These are phyloP conservation scores for Petasospora fabianii DNA, from an alignment of 1,139 yeast genomes.

Conservation along the genomic window DNA sequence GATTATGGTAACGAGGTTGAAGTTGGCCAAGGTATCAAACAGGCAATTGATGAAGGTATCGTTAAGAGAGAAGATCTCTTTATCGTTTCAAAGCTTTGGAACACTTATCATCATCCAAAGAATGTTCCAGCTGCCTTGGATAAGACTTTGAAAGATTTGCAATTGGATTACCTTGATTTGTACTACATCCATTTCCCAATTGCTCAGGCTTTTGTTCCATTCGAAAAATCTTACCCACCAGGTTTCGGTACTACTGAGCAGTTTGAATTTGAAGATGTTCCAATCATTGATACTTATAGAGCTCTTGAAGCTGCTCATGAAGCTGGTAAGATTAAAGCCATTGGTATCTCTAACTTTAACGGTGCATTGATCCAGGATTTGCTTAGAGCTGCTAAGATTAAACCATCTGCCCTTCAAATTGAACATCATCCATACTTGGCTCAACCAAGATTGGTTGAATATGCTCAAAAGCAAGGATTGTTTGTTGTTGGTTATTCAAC, in stretches of 20 bases:
- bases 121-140: conserved; percentile 54
- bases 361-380: conserved; percentile 75
- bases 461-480: conserved; percentile 49
- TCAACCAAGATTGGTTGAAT: conserved; percentile 65
- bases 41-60: conserved; percentile 63
- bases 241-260: conserved; percentile 59
- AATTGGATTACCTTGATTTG: conserved; percentile 66
- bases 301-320: conserved; percentile 66
- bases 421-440: conserved; percentile 77
- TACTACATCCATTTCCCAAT: conserved; percentile 81
- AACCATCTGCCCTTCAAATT: conserved; percentile 68
- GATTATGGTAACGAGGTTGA: conserved; percentile 77
- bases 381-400: conserved; percentile 64
- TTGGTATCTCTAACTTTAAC: conserved; percentile 82
- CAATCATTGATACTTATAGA: conserved; percentile 74
- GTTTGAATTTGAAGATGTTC: conserved; percentile 62
- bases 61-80: conserved; percentile 71
- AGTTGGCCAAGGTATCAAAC: conserved; percentile 64
- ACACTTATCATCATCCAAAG: conserved; percentile 60
- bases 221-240: conserved; percentile 72
- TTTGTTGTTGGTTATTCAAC: conserved; percentile 65
- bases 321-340: conserved; percentile 64
- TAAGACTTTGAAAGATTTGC: conserved; percentile 60
- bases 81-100: conserved; percentile 81
- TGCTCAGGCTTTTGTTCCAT: conserved; percentile 67